These are phyloP conservation scores for Ramalina peruviana DNA, from an alignment of 495 filamentous ascomycete genomes.

Conservation along the genomic window DNA sequence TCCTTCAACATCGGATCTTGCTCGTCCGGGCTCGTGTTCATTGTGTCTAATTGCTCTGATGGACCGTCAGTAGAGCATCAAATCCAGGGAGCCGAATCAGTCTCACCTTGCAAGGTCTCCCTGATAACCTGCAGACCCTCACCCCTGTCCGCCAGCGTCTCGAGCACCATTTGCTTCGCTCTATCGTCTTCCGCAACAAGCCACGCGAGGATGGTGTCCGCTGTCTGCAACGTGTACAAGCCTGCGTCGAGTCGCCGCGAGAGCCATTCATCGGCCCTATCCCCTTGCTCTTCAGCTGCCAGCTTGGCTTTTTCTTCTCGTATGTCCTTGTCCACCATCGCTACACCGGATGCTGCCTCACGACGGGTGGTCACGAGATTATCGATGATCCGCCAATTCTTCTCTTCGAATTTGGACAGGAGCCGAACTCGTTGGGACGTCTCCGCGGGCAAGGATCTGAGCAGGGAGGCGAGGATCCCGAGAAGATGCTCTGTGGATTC, in stretches of 20 bases:
- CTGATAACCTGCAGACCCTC: conserved; percentile 47
- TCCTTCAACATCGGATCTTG: conserved; percentile 11
- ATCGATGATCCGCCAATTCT: conserved; percentile 72
- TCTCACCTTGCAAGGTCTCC: conserved; percentile 52
- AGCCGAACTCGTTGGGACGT: conserved; percentile 66
- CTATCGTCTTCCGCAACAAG: conserved; percentile 81
- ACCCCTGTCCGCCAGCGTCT: conserved; percentile 51
- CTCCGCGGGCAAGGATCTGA: conserved; percentile 67
- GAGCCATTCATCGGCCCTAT: conserved; percentile 68
- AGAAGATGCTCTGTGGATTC: conserved; percentile 71
- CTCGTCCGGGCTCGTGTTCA: conserved; percentile 8
- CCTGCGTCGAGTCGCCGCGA: conserved; percentile 74
- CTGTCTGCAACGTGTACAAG: conserved; percentile 70
- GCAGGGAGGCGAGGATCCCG: conserved; percentile 73
- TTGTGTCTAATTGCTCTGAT: conserved; percentile 12
- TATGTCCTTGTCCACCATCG: conserved; percentile 53
- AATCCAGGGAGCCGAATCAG: neutral
- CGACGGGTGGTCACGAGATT: conserved; percentile 56
- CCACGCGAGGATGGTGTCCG: conserved; percentile 87
- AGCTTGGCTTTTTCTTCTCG: conserved; percentile 35
- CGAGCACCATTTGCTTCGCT: conserved; percentile 49
- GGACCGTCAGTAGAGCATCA: neutral
- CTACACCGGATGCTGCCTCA: conserved; percentile 54
- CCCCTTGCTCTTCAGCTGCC: conserved; percentile 42
- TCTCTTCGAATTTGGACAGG: conserved; percentile 91